Evolutionary conservation across 2,329 filamentous ascomycete species (phyloP), one percentile per base, ranked within the genome.

Genomic region (Exophiala lecanii-corni): DNA sequence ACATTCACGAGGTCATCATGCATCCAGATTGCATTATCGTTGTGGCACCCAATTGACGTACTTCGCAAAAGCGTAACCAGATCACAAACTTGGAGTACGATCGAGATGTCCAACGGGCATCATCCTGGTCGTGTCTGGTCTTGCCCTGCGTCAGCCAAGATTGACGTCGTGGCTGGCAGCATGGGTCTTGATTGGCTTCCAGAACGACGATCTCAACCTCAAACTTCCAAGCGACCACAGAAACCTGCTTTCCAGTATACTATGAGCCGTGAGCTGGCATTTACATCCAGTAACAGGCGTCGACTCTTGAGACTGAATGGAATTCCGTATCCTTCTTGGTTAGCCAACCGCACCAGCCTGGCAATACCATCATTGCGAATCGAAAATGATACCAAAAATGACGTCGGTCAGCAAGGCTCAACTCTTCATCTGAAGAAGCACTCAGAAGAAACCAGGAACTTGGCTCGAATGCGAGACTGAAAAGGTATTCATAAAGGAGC

Each of bases 81-180:
- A n/a, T n/a, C n/a, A n/a, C n/a, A n/a, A n/a, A n/a, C n/a, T n/a
- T 25, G 15, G 30, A 36, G 30, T 21, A 17, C 5, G 38, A 48
- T 43, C 41, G 45, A 51, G 38, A 46, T 42, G 39, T n/a, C n/a
- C 13, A 26, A 38, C 15, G 13, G 34, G 28, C 10, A 10, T 9
- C 4, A 12, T 1, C 17, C 23, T 13, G 19, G 39, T 32, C n/a
- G n/a, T n/a, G n/a, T n/a, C n/a, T n/a, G n/a, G n/a, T n/a, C n/a
- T n/a, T 20, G 34, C 30, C 36, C 30, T 51, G 45, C 49, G 49
- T 51, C 49, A 51, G 46, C 39, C 44, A 40, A 42, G 42, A 13
- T 39, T 35, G 20, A 20, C 15, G 7, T 37, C 31, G 41, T 47
- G 44, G 48, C 38, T 18, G 28, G 9, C 10, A 16, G 19, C 32